Evolutionary conservation across 1,284 basidiomycete species (phyloP).

Genomic region (Anthracocystis setariae): DNA sequence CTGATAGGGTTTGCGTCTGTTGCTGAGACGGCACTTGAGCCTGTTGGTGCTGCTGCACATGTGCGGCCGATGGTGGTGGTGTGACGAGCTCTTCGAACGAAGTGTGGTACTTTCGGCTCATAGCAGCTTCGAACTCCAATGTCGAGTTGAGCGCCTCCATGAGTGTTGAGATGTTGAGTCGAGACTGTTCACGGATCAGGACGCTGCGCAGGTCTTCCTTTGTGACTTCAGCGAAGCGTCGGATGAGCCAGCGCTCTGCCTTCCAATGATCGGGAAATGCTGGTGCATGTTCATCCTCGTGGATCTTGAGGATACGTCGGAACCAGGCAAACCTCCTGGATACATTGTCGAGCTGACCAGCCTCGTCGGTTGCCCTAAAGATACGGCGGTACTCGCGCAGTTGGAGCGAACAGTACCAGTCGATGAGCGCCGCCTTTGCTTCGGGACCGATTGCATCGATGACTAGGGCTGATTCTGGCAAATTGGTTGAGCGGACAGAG

Average conservation of each 20-base stretch:
- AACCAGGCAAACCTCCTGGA: constrained; percentile 96
- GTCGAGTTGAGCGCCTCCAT: constrained; percentile 62
- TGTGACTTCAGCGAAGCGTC: constrained; percentile 62
- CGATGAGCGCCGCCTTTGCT: constrained; percentile 76
- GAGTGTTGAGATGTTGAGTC: constrained; percentile 58
- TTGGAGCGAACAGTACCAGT: constrained; percentile 88
- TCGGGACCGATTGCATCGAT: constrained; percentile 63
- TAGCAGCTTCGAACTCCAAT: constrained; percentile 60
- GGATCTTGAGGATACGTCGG: constrained; percentile 83
- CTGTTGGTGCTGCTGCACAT: constrained; percentile 10
- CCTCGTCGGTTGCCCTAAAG: constrained; percentile 75
- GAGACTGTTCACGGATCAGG: constrained; percentile 58
- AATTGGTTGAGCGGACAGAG: constrained; percentile 44
- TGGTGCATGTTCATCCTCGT: constrained; percentile 80
- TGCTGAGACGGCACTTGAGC: constrained; percentile 1
- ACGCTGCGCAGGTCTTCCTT: constrained; percentile 63
- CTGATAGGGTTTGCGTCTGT: constrained; percentile 70
- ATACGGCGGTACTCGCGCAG: constrained; percentile 96
- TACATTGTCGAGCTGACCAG: constrained; percentile 95
- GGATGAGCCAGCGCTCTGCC: constrained; percentile 57
- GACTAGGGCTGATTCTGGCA: constrained; percentile 62
- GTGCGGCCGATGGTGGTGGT: constrained; percentile 7
- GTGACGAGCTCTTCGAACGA: constrained; percentile 46
- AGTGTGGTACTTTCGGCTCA: constrained; percentile 51
- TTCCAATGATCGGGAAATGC: constrained; percentile 60